Evolutionary conservation across 169 alveolate genomes (phyloP), one percentile per base, ranked within the genome.

Genomic region (Theileria equi): DNA sequence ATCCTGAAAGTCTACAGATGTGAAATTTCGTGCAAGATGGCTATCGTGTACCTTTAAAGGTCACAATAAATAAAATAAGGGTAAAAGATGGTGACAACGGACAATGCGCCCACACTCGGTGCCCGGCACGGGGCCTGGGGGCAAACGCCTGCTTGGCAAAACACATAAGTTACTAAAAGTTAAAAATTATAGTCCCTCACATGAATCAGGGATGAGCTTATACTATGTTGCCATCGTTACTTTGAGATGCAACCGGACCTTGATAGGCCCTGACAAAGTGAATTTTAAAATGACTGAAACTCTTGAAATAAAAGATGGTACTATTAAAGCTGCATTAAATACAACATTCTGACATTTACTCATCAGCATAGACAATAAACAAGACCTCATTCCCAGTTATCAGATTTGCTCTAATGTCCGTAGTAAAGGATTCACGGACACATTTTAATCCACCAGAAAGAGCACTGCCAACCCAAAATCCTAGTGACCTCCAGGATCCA

Each of bases 401-500:
- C 13, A 48, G 16, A 13, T 13, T n/a, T n/a, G 45, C 3, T 54
- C 70, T 19, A 31, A 61, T 29, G 17, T 61, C 62, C 3, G 2
- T n/a, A 26, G 28, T 1, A 6, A 61, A 19, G 19, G 72, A 23
- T 25, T 40, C 1, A 8, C 6, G 7, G 23, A 57, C 3, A 16
- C 26, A 1, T 5, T 38, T 1, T 7, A 5, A 36, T 4, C 67
- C 67, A n/a, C 5, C 34, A 16, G 17, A 8, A 13, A n/a, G 40
- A 17, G 62, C 25, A 17, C 16, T 36, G 5, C 38, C 38, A 3
- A 23, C 10, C 72, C 72, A 61, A 41, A 48, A 61, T 16, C 28
- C 5, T 2, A 61, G 0, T 61, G 72, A 1, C 2, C 1, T 17
- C 1, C 26, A 0, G 32, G 7, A 28, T 10, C 49, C 17, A 17